Conservation (phyloP, 768 basidiomycete species). For the Rossbeevera mucosa region DNA sequence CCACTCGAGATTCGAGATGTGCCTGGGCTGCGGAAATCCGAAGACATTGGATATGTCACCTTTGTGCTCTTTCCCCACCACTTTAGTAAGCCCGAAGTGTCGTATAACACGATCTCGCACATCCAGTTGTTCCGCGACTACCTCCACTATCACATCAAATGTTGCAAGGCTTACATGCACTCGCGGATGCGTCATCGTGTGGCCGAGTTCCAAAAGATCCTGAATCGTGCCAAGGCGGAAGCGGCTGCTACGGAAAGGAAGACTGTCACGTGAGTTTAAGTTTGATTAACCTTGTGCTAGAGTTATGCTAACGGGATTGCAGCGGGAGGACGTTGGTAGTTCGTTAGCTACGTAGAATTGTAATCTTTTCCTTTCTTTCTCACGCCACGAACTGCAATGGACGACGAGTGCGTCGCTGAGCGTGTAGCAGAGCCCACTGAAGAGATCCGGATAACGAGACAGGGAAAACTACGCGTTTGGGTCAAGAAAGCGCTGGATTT, state of each 20-base stretch:
- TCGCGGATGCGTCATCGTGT: conserved; percentile 93
- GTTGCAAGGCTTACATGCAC: conserved; percentile 99
- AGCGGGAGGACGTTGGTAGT: conserved; percentile 57
- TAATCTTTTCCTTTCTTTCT: conserved; percentile 1
- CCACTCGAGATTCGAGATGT: conserved; percentile 94
- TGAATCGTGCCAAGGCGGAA: conserved; percentile 96
- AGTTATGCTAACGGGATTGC: conserved; percentile 10
- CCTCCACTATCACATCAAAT: conserved; percentile 99
- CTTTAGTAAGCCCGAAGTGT: conserved; percentile 67
- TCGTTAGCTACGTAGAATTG: conserved; percentile 33
- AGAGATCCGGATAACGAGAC: conserved; percentile 48
- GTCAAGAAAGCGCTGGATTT: conserved; percentile 51
- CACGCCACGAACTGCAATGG: conserved; percentile 20
- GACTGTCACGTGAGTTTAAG: conserved; percentile 70
- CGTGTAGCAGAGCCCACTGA: conserved; percentile 2
- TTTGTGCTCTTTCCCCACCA: conserved; percentile 98
- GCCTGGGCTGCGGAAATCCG: conserved; percentile 71
- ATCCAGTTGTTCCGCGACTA: conserved; percentile 98
- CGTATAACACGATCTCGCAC: conserved; percentile 82
- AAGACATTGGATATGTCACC: conserved; percentile 94
- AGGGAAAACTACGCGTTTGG: conserved; percentile 52
- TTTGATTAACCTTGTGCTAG: conserved; percentile 1
- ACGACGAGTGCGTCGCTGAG: conserved; percentile 7
- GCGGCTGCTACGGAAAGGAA: conserved; percentile 72
- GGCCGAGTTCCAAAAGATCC: conserved; percentile 90